These are phyloP conservation scores for Aphanomyces cochlioides DNA, from an alignment of 352 stramenopile genomes.

Conservation along the genomic window DNA sequence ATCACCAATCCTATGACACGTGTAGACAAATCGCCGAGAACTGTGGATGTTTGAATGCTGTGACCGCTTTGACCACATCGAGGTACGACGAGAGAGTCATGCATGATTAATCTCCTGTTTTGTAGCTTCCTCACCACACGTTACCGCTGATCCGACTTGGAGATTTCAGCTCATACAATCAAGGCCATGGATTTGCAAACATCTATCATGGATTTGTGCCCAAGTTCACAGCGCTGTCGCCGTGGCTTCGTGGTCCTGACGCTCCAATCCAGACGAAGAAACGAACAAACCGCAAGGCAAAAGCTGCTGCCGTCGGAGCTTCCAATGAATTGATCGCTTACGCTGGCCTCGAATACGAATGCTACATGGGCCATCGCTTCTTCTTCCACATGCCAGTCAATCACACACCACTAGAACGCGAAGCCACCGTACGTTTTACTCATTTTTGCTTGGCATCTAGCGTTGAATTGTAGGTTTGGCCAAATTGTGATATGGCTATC, in stretches of 20 bases:
- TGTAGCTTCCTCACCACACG: too few relatives aligned
- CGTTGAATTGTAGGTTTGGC: conserved; percentile 1
- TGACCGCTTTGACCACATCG: background rate
- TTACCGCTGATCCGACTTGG: background rate
- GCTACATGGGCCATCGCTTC: conserved; percentile 10
- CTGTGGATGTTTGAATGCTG: background rate
- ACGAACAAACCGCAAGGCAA: background rate
- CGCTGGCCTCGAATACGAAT: conserved; percentile 20
- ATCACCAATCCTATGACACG: background rate
- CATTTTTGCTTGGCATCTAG: background rate
- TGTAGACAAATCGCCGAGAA: conserved; percentile 10
- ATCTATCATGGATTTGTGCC: conserved; percentile 9
- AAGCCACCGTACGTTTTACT: background rate
- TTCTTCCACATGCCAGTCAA: conserved; percentile 11
- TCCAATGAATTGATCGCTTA: conserved; percentile 5
- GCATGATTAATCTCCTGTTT: background rate
- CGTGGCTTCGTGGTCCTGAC: background rate
- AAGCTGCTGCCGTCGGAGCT: background rate
- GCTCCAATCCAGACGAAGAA: background rate
- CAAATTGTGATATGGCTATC: conserved; percentile 17
- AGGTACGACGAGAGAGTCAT: background rate
- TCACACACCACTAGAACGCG: background rate
- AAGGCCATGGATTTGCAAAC: background rate
- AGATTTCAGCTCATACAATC: background rate
- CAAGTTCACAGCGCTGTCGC: conserved; percentile 11